Conservation (phyloP, 129 eudicot species). For the Tagetes patula region DNA sequence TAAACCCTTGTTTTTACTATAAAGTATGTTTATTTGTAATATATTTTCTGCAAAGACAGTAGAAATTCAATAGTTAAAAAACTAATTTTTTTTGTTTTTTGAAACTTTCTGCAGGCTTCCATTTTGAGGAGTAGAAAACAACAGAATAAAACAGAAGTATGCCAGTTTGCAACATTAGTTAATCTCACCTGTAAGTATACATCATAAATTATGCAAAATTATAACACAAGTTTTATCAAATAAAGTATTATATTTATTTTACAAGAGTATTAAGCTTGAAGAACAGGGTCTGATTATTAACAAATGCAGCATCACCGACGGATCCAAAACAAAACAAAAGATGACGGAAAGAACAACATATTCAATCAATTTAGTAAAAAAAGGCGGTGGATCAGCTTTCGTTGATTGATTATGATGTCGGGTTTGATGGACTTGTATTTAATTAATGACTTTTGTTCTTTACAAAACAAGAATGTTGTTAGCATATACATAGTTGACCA, state of each 20-base stretch:
- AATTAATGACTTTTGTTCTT: neutral
- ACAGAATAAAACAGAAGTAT: constrained; percentile 40
- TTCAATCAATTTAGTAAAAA: too few relatives aligned
- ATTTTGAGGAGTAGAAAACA: constrained; percentile 58
- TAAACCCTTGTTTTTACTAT: neutral
- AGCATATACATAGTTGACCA: neutral
- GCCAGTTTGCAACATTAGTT: constrained; percentile 69
- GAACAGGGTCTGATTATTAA: neutral
- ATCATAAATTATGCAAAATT: neutral
- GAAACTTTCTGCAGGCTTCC: constrained; percentile 53
- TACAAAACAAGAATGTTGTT: neutral
- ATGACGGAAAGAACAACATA: neutral
- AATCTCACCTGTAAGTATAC: constrained; percentile 38
- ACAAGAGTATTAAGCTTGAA: neutral
- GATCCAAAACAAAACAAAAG: neutral
- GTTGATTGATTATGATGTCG: neutral
- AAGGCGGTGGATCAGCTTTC: too few relatives aligned
- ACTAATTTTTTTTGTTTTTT: neutral
- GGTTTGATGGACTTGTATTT: neutral
- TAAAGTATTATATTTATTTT: neutral
- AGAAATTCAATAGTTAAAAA: neutral
- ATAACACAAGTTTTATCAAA: neutral
- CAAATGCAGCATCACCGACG: neutral
- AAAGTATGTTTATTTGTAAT: neutral
- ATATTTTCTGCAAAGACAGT: constrained; percentile 2